Evolutionary conservation across 352 stramenopile genomes (phyloP), one percentile per base, ranked within the genome.

Genomic region (Pythium angustatum): DNA sequence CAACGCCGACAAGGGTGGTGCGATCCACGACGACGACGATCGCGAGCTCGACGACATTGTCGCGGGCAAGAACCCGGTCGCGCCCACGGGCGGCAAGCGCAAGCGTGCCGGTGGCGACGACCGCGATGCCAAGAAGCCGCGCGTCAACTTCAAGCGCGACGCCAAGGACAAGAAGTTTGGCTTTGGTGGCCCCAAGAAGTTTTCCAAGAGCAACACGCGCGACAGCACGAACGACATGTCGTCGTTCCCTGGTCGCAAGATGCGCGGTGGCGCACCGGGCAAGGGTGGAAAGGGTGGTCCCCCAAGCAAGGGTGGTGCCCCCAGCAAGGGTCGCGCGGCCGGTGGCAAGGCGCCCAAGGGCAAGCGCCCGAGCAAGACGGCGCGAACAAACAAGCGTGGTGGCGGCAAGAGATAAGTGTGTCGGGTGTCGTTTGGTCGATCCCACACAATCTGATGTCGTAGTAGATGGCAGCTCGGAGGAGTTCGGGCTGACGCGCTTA

Each of bases 161-260:
- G 72, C 80, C 24, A 85, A 87, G 53, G 66, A 95, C 74, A 89
- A 91, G 56, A 92, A 93, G 72, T 95, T 83, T 67, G 86, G 86
- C 68, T 95, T 93, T 62, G 86, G 86, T 53, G 86, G 86, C 68
- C 90, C 90, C 60, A 90, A 86, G 52, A 76, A 78, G 30, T 77
- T 81, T 33, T 73, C 70, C 41, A 95, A 95, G 77, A 78, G 75
- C 66, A 95, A 95, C 81, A 80, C 83, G 11, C 83, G 84, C 54
- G 78, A 91, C 19, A 91, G 79, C 73, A 93, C 83, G 7, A 93
- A 95, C 71, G 81, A 95, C 66, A 72, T 85, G 59, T 90, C 85
- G 31, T 45, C 66, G 58, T 92, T 89, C 68, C 82, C 81, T 4
- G 79, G 83, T 27, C 58, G 59, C 33, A 64, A 68, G 66, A 34